Evolutionary conservation across 208 protist species (phyloP), one percentile per base, ranked within the genome.

Genomic region (Tritrichomonas musculus): DNA sequence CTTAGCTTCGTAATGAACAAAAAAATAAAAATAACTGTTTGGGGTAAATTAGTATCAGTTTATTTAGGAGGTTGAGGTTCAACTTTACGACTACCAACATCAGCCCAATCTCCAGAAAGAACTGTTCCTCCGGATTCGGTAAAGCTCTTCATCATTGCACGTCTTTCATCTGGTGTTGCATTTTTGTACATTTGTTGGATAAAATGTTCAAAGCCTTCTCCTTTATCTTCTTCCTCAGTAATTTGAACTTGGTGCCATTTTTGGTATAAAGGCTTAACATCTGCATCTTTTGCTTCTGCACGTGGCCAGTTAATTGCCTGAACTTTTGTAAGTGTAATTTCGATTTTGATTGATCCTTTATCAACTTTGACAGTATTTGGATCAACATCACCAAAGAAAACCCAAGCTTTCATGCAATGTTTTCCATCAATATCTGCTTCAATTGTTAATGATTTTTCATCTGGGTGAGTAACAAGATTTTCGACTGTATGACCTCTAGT

Each of bases 111-210:
- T 30, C 95, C 97, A 11, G 95, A 96, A 9, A 97, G 72, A 25
- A 97, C 96, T 39, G 96, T 97, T 36, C 96, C 96, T 64, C 93
- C 93, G 53, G 93, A 95, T 47, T 96, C 95, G 0, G 93, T 69
- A 39, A 95, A 97, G n/a, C 93, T 95, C 88, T 97, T 97, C 49
- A 95, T 96, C 96, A 97, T 97, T 9, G 96, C 96, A 53, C 95
- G 92, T 72, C 92, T 93, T 44, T 95, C 95, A 2, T 97, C 96
- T 39, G 95, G 94, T 30, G 93, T 92, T 14, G 94, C 96, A 55
- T 95, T 93, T 20, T 69, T 33, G 60, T 95, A 97, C 1, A 97
- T 97, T 49, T 96, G 65, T 75, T 94, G 95, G 53, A 96, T 95
- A 0, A 96, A 69, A 49, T 92, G 30, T 44, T 92, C 55, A 64